phyloP scores from a whole-genome alignment of 805 yeast species.

The Jamesozyma piceae region DNA sequence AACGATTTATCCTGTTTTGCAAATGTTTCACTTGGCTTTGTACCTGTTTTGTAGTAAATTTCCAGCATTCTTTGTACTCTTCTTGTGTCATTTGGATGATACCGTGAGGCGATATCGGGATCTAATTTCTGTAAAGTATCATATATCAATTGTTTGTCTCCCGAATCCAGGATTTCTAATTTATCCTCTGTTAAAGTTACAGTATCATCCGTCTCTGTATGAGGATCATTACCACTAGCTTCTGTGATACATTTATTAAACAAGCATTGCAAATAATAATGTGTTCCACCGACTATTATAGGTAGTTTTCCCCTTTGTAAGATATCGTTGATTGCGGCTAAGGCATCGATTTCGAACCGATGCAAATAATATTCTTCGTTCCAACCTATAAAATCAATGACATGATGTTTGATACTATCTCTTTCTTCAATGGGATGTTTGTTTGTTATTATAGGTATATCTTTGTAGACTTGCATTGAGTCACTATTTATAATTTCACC shows the following conservation, averaged over 20 bases:
- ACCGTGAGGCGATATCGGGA: slow-evolving; percentile 65
- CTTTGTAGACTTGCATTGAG: slow-evolving; percentile 88
- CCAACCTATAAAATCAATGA: slow-evolving; percentile 80
- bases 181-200: slow-evolving; percentile 27
- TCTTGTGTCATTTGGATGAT: slow-evolving; percentile 85
- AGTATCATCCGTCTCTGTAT: not conserved
- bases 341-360: slow-evolving; percentile 67
- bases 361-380: slow-evolving; percentile 72
- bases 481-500: slow-evolving; percentile 95
- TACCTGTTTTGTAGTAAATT: slow-evolving; percentile 58
- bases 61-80: slow-evolving; percentile 75
- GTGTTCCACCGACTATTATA: slow-evolving; percentile 91
- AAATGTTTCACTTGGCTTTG: slow-evolving; percentile 61
- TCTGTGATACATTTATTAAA: slow-evolving; percentile 49
- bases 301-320: slow-evolving; percentile 65
- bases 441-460: slow-evolving; percentile 70
- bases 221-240: slow-evolving; percentile 3
- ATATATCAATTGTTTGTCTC: slow-evolving; percentile 31
- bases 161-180: slow-evolving; percentile 40
- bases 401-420: slow-evolving; percentile 69
- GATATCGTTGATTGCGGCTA: slow-evolving; percentile 50
- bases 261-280: slow-evolving; percentile 77
- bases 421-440: slow-evolving; percentile 82
- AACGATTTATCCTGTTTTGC: slow-evolving; percentile 50
- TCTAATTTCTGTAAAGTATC: slow-evolving; percentile 45